Evolutionary conservation across 306 rosid species (phyloP), one percentile per base, ranked within the genome.

Genomic region (Trifolium repens): DNA sequence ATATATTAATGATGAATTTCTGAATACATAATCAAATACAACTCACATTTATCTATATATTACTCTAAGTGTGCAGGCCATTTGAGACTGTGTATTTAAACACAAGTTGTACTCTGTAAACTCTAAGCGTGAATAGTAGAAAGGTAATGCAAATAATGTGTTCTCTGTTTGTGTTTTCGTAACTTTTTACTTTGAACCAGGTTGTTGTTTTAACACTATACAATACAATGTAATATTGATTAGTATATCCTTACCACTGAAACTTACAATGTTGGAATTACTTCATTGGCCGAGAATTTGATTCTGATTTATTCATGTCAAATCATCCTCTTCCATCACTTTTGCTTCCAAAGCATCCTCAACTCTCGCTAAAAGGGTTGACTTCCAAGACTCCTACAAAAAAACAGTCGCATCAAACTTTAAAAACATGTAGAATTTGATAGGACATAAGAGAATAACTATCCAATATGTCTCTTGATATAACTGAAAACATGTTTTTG

Each of bases 291-390:
- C 54, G n/a, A 73, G 81, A 55, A 49, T 58, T 69, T 76, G 65
- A 67, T 43, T 40, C 50, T 16, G 57, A n/a, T 65, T 72, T 52
- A 35, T 68, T 87, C 76, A 87, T 54, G 86, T 84, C 73, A 87
- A 79, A 79, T 87, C 90, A 59, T 79, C 89, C 58, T 86, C 90
- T 81, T 81, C 86, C 78, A 75, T 82, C 83, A 79, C 84, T 69
- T 81, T 87, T 55, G 67, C 78, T 81, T 87, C 75, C 79, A 87
- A 73, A 64, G 77, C 82, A 16, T 87, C 83, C 75, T 84, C 79
- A 54, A 73, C 79, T 73, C 79, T 81, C 35, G 64, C n/a, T 67
- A 87, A 53, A 73, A 87, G 84, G 64, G 68, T 43, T 19, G 84
- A 57, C 86, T 81, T 87, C 90, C 90, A 84, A 69, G 90, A 53